phyloP scores from a whole-genome alignment of 352 stramenopile species.

The Stramenopiles sp. region DNA sequence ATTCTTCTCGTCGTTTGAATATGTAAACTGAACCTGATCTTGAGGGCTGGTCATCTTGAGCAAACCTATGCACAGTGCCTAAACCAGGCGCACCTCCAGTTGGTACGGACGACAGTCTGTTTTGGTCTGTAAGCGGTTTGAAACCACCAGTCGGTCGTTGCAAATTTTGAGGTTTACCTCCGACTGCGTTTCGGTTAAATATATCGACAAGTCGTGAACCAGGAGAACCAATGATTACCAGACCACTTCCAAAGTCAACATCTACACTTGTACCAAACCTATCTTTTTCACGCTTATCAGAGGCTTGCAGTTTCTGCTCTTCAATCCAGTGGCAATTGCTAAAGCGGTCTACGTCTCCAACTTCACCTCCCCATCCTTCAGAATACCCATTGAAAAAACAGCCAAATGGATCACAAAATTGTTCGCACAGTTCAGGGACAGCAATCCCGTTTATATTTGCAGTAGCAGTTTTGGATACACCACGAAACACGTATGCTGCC shows the following conservation, averaged over 20 bases:
- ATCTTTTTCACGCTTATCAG: slow-evolving; percentile 61
- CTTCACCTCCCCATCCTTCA: neutral
- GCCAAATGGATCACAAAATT: slow-evolving; percentile 31
- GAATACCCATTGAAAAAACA: slow-evolving; percentile 19
- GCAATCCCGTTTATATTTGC: slow-evolving; percentile 8
- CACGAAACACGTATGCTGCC: slow-evolving; percentile 49
- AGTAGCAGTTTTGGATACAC: slow-evolving; percentile 33
- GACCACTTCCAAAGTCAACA: slow-evolving; percentile 49
- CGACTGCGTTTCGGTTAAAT: slow-evolving; percentile 35
- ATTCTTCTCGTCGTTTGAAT: neutral
- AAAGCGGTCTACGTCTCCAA: slow-evolving; percentile 10
- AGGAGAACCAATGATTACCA: slow-evolving; percentile 51
- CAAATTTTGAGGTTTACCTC: neutral
- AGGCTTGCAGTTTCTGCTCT: slow-evolving; percentile 53
- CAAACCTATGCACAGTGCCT: neutral
- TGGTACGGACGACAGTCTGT: neutral
- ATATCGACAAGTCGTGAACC: slow-evolving; percentile 46
- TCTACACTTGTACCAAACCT: slow-evolving; percentile 57
- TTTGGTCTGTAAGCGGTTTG: neutral
- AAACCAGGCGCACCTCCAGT: neutral
- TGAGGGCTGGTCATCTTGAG: neutral
- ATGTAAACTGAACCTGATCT: neutral
- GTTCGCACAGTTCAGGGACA: slow-evolving; percentile 32
- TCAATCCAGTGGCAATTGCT: slow-evolving; percentile 57
- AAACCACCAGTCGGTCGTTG: neutral